phyloP scores from a whole-genome alignment of 2,329 filamentous ascomycete genomes.

The Teratosphaeria zuluensis region DNA sequence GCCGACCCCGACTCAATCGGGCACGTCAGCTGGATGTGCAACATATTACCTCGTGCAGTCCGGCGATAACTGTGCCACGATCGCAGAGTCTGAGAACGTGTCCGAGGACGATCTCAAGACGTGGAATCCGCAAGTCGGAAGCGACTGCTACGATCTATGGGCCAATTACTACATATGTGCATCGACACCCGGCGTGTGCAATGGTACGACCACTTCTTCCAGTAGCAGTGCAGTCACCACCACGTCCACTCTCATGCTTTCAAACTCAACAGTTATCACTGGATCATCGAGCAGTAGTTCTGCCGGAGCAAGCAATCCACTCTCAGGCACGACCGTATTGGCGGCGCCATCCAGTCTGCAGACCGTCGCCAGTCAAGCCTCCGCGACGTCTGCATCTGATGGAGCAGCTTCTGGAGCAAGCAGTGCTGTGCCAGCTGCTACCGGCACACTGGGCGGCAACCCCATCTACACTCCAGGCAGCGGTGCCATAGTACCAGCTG shows the following conservation, averaged over 20 bases:
- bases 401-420: neutral
- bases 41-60: neutral
- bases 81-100: neutral
- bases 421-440: neutral
- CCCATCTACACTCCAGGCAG: constrained; percentile 33
- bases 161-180: neutral
- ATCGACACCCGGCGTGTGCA: neutral
- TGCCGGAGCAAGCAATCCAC: neutral
- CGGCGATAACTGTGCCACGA: neutral
- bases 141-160: neutral
- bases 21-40: neutral
- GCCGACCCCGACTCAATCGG: neutral
- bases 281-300: neutral
- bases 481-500: constrained; percentile 45
- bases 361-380: neutral
- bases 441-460: neutral
- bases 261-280: no score
- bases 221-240: neutral
- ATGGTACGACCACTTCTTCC: neutral
- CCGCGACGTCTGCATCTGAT: neutral
- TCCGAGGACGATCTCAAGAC: neutral
- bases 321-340: neutral
- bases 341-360: neutral
- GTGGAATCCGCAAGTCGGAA: neutral
- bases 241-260: neutral